Percentiles rank a stretch among this genome's conserved stretches.
phyloP scores from a whole-genome alignment of 192 early-diverging fungal genomes.

The Paraglomus brasilianum region DNA sequence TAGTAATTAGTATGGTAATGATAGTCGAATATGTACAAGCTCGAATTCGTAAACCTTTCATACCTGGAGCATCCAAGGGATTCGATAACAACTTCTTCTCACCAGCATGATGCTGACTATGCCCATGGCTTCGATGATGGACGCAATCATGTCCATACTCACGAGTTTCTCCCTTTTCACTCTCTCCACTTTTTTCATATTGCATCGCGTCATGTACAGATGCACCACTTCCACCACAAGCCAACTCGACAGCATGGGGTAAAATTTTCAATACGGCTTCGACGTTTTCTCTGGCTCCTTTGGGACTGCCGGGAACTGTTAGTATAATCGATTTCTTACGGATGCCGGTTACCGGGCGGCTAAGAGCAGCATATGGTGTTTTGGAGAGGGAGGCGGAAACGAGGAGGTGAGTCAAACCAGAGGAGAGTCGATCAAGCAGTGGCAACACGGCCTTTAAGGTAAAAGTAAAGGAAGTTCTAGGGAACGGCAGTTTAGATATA shows the following conservation, averaged over 20 bases:
- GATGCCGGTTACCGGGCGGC: conserved; percentile 72
- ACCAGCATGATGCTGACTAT: conserved; percentile 40
- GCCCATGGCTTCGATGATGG: conserved; percentile 46
- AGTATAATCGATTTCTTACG: conserved; percentile 63
- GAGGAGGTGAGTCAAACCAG: conserved; percentile 80
- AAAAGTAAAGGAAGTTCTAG: neutral
- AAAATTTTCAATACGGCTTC: conserved; percentile 69
- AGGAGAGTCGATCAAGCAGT: conserved; percentile 66
- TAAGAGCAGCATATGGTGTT: conserved; percentile 89
- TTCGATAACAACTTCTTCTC: conserved; percentile 35
- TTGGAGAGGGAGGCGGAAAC: conserved; percentile 70
- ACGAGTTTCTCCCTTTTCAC: neutral
- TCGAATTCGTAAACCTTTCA: too few species aligned
- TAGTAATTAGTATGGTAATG: neutral
- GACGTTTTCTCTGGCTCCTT: conserved; percentile 83
- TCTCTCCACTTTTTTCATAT: conserved; percentile 16
- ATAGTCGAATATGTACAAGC: neutral
- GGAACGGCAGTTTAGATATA: neutral
- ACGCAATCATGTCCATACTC: conserved; percentile 20
- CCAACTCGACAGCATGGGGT: conserved; percentile 80
- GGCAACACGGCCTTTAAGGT: conserved; percentile 62
- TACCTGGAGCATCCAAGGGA: conserved; percentile 39
- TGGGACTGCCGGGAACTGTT: conserved; percentile 87
- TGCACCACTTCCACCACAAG: conserved; percentile 57
- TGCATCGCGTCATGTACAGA: conserved; percentile 55